Percentiles rank a stretch among this genome's conserved stretches.
Conservation (phyloP, 202 grass and related monocot genomes). For the Zoysia matrella region DNA sequence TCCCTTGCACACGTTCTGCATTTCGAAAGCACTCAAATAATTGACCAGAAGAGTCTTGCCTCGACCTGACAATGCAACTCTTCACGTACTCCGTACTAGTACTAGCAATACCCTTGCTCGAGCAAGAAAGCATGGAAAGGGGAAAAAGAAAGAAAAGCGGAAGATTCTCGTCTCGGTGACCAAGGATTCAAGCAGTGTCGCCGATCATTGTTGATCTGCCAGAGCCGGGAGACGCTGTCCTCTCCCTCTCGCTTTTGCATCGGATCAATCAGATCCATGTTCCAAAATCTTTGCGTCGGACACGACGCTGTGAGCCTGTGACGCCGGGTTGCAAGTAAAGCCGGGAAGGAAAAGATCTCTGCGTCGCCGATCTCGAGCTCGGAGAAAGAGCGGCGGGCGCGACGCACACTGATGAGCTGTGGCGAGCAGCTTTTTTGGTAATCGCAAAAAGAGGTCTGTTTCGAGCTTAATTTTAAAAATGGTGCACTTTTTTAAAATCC, state of each 20-base stretch:
- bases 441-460: too few species aligned
- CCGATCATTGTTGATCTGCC: constrained; percentile 26
- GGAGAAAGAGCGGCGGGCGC: too few species aligned
- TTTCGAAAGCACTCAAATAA: too few species aligned
- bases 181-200: background rate
- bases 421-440: constrained; percentile 2
- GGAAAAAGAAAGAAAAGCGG: background rate
- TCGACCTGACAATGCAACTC: background rate
- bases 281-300: constrained; percentile 41
- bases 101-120: background rate
- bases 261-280: constrained; percentile 47
- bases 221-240: constrained; percentile 14
- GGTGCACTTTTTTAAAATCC: too few species aligned
- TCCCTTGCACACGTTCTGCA: too few species aligned
- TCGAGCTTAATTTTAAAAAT: too few species aligned
- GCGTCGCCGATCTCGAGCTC: too few species aligned
- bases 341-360: background rate
- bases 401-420: constrained; percentile 28
- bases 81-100: background rate
- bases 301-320: background rate
- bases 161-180: constrained; percentile 13
- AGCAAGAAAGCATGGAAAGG: background rate
- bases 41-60: background rate
- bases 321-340: constrained; percentile 20
- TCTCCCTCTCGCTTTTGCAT: constrained; percentile 20